Conservation (phyloP, 1,284 basidiomycete species). For the Fomes fomentarius region DNA sequence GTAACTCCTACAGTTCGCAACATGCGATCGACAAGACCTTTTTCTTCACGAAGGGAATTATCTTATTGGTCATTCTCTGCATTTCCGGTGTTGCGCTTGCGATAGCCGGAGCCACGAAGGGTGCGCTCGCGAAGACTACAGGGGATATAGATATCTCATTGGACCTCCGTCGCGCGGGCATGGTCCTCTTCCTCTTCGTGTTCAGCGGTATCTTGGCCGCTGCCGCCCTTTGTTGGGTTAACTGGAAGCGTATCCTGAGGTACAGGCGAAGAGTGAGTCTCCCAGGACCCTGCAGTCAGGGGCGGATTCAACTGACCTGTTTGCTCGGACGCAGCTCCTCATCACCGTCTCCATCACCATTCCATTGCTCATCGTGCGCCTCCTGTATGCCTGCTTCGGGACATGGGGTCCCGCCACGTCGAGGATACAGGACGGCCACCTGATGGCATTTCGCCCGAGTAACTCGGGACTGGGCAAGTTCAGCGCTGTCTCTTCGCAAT, state of each 20-base stretch:
- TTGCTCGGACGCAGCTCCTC: neutral
- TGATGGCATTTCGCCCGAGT: neutral
- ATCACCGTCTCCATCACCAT: neutral
- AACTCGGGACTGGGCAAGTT: constrained; percentile 31
- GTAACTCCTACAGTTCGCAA: constrained; percentile 29
- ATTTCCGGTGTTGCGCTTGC: constrained; percentile 41
- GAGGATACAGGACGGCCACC: neutral
- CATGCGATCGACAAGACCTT: constrained; percentile 20
- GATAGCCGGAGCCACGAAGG: constrained; percentile 45
- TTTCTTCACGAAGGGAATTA: constrained; percentile 10
- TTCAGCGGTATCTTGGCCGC: neutral
- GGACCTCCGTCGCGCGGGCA: constrained; percentile 51
- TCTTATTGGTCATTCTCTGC: constrained; percentile 28
- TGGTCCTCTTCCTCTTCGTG: constrained; percentile 48
- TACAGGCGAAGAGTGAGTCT: neutral
- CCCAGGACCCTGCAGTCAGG: neutral
- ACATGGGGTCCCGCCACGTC: neutral
- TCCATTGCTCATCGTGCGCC: neutral
- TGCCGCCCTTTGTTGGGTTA: neutral
- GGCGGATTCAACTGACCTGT: neutral
- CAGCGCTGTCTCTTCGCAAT: constrained; percentile 55
- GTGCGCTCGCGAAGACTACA: constrained; percentile 5
- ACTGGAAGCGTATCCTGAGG: neutral
- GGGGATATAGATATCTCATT: constrained; percentile 14
- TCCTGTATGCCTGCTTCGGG: neutral